Conservation (phyloP, 768 basidiomycete species). For the Melanogaster broomeanus region DNA sequence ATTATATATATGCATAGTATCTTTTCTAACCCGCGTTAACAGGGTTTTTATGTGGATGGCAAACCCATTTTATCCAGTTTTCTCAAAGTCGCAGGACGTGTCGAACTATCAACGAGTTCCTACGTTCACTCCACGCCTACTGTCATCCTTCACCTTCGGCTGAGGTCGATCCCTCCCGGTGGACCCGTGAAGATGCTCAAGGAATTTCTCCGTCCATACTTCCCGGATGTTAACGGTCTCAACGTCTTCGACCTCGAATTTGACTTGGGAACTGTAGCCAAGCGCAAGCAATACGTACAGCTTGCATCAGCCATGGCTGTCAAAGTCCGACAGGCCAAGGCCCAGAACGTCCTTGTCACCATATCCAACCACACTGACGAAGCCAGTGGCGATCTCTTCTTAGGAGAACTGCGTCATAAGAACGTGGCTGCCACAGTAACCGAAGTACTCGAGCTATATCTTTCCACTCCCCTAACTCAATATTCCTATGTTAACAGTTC, state of each 20-base stretch:
- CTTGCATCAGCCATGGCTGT: neutral
- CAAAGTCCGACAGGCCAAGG: neutral
- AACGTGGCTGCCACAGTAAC: neutral
- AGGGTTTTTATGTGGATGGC: neutral
- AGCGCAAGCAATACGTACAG: neutral
- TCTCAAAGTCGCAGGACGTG: neutral
- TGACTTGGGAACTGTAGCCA: neutral
- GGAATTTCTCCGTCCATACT: neutral
- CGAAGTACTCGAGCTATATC: neutral
- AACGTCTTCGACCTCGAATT: neutral
- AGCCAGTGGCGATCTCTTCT: neutral
- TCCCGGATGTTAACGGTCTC: neutral
- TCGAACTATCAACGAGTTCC: neutral
- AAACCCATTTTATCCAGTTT: neutral
- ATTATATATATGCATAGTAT: neutral
- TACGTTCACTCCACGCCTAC: neutral
- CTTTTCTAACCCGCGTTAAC: neutral
- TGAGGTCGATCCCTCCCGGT: neutral
- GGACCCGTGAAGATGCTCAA: neutral
- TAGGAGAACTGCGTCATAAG: neutral
- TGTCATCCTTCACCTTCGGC: neutral
- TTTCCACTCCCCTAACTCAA: too few relatives aligned
- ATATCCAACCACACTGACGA: neutral
- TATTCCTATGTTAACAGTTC: neutral
- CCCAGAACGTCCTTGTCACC: neutral